Conservation (phyloP, 371 early-diverging fungal species). For the Dinochytrium kinnereticum region DNA sequence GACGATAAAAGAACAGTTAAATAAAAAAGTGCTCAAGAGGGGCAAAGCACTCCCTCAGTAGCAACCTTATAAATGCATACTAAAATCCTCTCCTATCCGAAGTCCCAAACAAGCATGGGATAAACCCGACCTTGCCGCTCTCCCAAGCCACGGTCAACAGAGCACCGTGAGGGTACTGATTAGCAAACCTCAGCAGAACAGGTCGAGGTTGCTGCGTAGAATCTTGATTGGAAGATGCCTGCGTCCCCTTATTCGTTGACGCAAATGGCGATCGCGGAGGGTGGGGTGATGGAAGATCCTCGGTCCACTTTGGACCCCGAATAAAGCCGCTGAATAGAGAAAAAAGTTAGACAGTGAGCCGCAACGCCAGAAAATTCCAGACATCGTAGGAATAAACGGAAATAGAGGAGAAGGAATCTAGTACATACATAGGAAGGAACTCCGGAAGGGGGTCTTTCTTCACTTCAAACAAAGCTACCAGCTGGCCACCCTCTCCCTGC, state of each 20-base stretch:
- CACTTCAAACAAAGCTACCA: conserved; percentile 44
- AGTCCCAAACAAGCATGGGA: conserved; percentile 43
- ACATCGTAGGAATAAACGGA: too few species aligned
- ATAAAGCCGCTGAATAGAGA: conserved; percentile 55
- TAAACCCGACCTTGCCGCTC: conserved; percentile 56
- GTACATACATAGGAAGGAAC: conserved; percentile 34
- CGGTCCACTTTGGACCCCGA: conserved; percentile 51
- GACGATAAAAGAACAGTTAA: too few species aligned
- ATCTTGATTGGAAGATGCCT: not conserved
- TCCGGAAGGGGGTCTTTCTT: conserved; percentile 30
- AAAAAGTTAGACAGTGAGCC: conserved; percentile 6
- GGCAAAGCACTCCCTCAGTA: too few species aligned
- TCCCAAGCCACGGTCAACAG: conserved; percentile 58
- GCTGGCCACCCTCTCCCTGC: conserved; percentile 38
- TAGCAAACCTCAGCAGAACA: conserved; percentile 32
- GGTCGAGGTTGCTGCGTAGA: conserved; percentile 31
- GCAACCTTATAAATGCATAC: too few species aligned
- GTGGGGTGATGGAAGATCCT: conserved; percentile 2
- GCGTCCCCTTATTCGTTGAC: not conserved
- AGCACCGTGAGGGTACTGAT: conserved; percentile 50
- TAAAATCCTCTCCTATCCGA: too few species aligned
- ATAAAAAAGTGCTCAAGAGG: too few species aligned
- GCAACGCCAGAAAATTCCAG: too few species aligned
- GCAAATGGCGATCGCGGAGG: not conserved
- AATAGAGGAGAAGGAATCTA: too few species aligned